Evolutionary conservation across 768 basidiomycete genomes (phyloP).

Genomic region (Hygrocybe punicea): DNA sequence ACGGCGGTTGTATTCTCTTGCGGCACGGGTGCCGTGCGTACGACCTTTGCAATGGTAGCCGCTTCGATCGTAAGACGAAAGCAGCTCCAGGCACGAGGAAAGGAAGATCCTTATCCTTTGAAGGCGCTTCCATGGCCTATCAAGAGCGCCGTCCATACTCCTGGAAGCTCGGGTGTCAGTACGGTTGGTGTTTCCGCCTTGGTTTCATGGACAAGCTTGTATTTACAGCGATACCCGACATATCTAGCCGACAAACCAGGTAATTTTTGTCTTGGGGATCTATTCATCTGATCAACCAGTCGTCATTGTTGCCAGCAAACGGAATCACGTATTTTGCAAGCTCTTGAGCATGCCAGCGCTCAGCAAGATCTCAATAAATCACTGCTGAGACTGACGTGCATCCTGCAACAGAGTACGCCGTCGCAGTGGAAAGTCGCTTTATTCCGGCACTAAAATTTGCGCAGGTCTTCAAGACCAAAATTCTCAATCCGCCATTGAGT

Average conservation of each 20-base stretch:
- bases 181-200: constrained; percentile 39
- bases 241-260: constrained; percentile 24
- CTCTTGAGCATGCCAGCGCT: constrained; percentile 69
- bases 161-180: constrained; percentile 13
- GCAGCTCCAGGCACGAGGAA: constrained; percentile 60
- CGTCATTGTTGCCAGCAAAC: constrained; percentile 34
- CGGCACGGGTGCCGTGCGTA: constrained; percentile 94
- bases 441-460: constrained; percentile 1
- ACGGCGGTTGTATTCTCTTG: constrained; percentile 92
- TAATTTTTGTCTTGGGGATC: constrained; percentile 5
- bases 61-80: constrained; percentile 82
- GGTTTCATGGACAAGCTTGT: neutral
- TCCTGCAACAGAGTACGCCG: constrained; percentile 70
- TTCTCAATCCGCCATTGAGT: constrained; percentile 76
- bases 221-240: neutral
- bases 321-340: constrained; percentile 57
- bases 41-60: constrained; percentile 97
- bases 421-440: neutral
- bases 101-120: constrained; percentile 72
- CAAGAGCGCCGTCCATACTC: constrained; percentile 11
- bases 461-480: constrained; percentile 62
- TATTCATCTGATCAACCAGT: neutral
- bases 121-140: constrained; percentile 22
- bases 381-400: constrained; percentile 70
- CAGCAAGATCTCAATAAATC: constrained; percentile 79